Evolutionary conservation across 164 flowering plant species (phyloP).

Genomic region (Kingdonia uniflora): DNA sequence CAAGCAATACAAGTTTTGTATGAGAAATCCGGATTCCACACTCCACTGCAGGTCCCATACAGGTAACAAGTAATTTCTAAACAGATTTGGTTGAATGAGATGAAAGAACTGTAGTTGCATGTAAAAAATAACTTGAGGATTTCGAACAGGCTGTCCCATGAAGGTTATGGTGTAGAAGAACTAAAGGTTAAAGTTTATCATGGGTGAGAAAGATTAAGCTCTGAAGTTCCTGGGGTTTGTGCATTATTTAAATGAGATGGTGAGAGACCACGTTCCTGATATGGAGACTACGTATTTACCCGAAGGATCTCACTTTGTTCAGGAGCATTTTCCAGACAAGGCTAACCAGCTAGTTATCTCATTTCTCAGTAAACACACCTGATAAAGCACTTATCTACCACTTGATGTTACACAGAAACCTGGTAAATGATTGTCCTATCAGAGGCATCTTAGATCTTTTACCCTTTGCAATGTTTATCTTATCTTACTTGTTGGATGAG

Average conservation of each 20-base stretch:
- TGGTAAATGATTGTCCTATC: slow-evolving; percentile 19
- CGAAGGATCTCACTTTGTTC: slow-evolving; percentile 43
- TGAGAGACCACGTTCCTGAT: slow-evolving; percentile 10
- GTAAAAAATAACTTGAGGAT: not conserved
- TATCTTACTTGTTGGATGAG: too few species aligned
- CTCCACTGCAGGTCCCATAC: too few species aligned
- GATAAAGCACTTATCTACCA: not conserved
- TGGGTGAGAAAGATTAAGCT: slow-evolving; percentile 38
- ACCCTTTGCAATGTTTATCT: too few species aligned
- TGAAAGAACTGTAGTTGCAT: too few species aligned
- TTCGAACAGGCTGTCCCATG: not conserved
- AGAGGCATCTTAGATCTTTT: slow-evolving; percentile 41
- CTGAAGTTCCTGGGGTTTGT: slow-evolving; percentile 42
- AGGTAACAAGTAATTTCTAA: too few species aligned
- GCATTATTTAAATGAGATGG: slow-evolving; percentile 17
- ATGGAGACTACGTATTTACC: slow-evolving; percentile 29
- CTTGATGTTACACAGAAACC: not conserved
- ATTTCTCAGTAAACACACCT: slow-evolving; percentile 20
- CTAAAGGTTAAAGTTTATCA: slow-evolving; percentile 27
- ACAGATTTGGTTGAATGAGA: too few species aligned
- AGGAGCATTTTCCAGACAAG: slow-evolving; percentile 39
- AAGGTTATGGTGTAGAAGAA: slow-evolving; percentile 16
- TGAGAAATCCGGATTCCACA: too few species aligned
- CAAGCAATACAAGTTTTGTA: too few species aligned
- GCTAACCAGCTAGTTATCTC: slow-evolving; percentile 25